phyloP scores from a whole-genome alignment of 2,329 filamentous ascomycete genomes.

The Phialemonium atrogriseum region DNA sequence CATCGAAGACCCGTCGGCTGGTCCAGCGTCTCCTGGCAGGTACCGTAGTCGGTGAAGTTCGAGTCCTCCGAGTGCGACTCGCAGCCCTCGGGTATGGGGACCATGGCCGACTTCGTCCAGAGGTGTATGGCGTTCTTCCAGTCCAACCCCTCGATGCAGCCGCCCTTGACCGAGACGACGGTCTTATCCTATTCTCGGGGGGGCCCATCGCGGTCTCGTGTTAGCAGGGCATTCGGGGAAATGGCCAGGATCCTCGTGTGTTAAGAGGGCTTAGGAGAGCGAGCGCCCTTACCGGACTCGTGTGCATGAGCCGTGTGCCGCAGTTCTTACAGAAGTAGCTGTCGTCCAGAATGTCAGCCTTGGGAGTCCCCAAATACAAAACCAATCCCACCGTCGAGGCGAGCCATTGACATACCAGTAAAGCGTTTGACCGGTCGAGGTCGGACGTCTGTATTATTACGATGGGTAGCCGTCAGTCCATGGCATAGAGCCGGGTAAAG shows the following conservation, averaged over 20 bases:
- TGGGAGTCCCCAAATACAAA: neutral
- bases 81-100: conserved; percentile 58
- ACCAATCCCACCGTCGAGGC: neutral
- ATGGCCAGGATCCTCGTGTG: neutral
- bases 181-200: conserved; percentile 53
- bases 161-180: conserved; percentile 58
- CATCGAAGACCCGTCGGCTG: conserved; percentile 34
- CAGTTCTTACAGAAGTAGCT: conserved; percentile 61
- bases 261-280: neutral
- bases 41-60: conserved; percentile 31
- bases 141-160: conserved; percentile 55
- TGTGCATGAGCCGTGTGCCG: conserved; percentile 57
- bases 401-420: conserved; percentile 39
- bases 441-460: conserved; percentile 47
- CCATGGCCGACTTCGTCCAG: conserved; percentile 59
- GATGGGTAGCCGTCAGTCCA: too few species aligned
- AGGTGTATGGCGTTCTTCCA: conserved; percentile 56
- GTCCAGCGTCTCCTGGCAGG: conserved; percentile 36
- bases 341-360: conserved; percentile 4
- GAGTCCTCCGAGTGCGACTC: conserved; percentile 48
- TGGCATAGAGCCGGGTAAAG: conserved; percentile 1
- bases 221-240: neutral
- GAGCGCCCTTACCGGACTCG: conserved; percentile 37
- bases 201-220: too few species aligned
- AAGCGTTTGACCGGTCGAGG: conserved; percentile 45